These are phyloP conservation scores for Zygosaccharomyces sapae DNA, from an alignment of 1,139 yeast species.

Conservation along the genomic window DNA sequence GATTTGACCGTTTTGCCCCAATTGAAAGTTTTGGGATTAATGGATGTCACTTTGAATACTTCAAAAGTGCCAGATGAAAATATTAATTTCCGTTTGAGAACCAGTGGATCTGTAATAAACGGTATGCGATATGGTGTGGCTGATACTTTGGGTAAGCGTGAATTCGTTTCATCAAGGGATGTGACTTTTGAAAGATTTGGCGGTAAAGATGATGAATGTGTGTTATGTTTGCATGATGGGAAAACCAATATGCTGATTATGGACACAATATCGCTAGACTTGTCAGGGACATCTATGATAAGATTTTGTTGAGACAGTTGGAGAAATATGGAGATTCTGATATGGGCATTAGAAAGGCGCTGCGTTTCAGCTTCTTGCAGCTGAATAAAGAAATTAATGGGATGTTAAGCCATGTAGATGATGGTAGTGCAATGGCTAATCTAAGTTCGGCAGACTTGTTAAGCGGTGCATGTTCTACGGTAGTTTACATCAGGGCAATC, in stretches of 20 bases:
- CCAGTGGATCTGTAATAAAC: conserved; percentile 79
- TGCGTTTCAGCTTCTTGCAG: conserved; percentile 72
- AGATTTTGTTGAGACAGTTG: conserved; percentile 57
- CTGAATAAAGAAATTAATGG: conserved; percentile 79
- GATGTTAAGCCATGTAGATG: conserved; percentile 33
- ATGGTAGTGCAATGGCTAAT: conserved; percentile 37
- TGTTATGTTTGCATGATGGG: conserved; percentile 87
- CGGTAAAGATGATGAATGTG: conserved; percentile 67
- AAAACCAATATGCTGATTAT: conserved; percentile 53
- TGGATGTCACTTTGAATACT: conserved; percentile 92
- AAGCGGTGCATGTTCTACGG: conserved; percentile 85
- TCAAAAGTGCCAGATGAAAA: conserved; percentile 82
- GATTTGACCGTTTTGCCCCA: conserved; percentile 72
- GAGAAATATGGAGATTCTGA: conserved; percentile 56
- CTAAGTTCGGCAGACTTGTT: conserved; percentile 59
- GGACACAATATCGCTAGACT: conserved; percentile 72
- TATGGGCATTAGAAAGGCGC: conserved; percentile 55
- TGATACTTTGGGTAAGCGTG: conserved; percentile 72
- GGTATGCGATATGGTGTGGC: conserved; percentile 87
- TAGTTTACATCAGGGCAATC: conserved; percentile 71
- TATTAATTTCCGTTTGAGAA: conserved; percentile 78
- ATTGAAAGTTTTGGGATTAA: conserved; percentile 73
- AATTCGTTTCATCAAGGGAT: conserved; percentile 71
- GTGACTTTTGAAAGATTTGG: conserved; percentile 83
- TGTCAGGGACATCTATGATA: conserved; percentile 76